A percentile compares a stretch with the other conserved stretches of the same genome.
phyloP scores from a whole-genome alignment of 768 basidiomycete genomes.

The Roridomyces roridus region DNA sequence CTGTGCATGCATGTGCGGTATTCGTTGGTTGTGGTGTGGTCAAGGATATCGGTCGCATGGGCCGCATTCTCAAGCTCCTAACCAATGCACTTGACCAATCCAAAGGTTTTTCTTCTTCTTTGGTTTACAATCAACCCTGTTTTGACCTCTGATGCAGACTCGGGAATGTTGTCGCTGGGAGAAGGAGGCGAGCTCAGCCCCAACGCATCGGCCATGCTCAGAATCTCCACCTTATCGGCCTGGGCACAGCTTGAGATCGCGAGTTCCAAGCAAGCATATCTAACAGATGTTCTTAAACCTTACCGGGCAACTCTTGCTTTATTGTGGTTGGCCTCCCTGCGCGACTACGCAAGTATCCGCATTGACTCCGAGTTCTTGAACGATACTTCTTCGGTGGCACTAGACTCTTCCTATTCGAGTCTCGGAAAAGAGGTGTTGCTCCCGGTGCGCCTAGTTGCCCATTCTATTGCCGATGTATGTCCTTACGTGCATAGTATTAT shows the following conservation, averaged over 20 bases:
- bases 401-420: conserved; percentile 86
- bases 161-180: conserved; percentile 84
- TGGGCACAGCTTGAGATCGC: conserved; percentile 95
- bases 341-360: conserved; percentile 92
- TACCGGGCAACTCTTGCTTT: conserved; percentile 76
- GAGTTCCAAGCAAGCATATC: conserved; percentile 73
- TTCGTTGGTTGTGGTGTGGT: conserved; percentile 96
- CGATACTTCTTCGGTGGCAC: conserved; percentile 72
- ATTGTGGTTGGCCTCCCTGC: conserved; percentile 86
- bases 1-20: conserved; percentile 91
- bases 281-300: conserved; percentile 82
- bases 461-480: not conserved
- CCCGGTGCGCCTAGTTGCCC: conserved; percentile 66
- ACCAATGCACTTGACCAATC: conserved; percentile 90
- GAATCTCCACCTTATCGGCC: conserved; percentile 90
- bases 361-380: conserved; percentile 88
- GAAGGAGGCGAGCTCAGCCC: conserved; percentile 88
- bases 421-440: conserved; percentile 90
- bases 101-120: conserved; percentile 60
- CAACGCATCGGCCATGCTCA: conserved; percentile 94
- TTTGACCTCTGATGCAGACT: conserved; percentile 53
- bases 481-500: conserved; percentile 82
- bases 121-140: not conserved
- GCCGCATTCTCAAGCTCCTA: conserved; percentile 88
- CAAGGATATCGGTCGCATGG: conserved; percentile 90